phyloP scores from a whole-genome alignment of 129 eudicot genomes.

The Centrapalus pauciflorus region DNA sequence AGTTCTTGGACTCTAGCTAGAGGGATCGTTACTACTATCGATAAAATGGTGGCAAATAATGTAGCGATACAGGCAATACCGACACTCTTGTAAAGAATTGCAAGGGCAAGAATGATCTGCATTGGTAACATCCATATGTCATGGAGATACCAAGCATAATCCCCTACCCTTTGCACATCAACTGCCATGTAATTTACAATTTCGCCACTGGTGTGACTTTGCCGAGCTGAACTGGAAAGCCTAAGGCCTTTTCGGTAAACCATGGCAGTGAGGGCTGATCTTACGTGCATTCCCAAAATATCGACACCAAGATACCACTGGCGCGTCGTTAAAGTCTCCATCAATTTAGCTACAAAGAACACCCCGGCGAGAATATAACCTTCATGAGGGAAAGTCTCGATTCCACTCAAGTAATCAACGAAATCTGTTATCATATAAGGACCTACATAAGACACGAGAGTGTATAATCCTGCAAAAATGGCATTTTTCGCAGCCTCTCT shows the following conservation, averaged over 20 bases:
- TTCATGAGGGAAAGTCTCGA: constrained; percentile 56
- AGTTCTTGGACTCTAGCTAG: constrained; percentile 75
- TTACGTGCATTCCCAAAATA: constrained; percentile 84
- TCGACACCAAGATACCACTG: constrained; percentile 98
- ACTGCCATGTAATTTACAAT: constrained; percentile 94
- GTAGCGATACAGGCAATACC: constrained; percentile 81
- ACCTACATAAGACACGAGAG: constrained; percentile 83
- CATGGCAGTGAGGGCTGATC: constrained; percentile 88
- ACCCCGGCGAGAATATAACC: constrained; percentile 84
- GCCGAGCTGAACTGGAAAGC: constrained; percentile 73
- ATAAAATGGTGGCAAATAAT: constrained; percentile 61
- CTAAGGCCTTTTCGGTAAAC: constrained; percentile 80
- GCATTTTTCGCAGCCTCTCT: constrained; percentile 81
- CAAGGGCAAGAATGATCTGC: constrained; percentile 76
- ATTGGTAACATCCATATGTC: constrained; percentile 92
- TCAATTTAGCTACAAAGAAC: constrained; percentile 69
- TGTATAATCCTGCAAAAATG: constrained; percentile 65
- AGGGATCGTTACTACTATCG: constrained; percentile 79
- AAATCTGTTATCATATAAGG: constrained; percentile 89
- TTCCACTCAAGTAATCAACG: constrained; percentile 72
- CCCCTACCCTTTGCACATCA: constrained; percentile 89
- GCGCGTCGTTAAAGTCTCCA: constrained; percentile 73
- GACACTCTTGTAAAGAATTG: constrained; percentile 70
- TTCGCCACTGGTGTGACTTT: constrained; percentile 90
- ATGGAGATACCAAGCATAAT: constrained; percentile 86